Evolutionary conservation across 2,329 filamentous ascomycete species (phyloP).

Genomic region (Plectosphaerella plurivora): DNA sequence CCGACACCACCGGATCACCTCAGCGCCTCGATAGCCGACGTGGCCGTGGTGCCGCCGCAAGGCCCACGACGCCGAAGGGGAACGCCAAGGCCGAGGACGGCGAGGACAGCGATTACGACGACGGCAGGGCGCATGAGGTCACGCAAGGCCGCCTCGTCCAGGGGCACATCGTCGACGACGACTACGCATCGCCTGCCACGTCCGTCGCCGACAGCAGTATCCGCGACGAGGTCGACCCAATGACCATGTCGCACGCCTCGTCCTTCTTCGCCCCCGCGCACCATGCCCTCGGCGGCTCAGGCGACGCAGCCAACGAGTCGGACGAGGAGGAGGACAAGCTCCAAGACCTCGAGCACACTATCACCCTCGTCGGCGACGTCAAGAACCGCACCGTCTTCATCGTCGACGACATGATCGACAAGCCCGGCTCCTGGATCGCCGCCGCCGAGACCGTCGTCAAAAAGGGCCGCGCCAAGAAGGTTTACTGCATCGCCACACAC

Average conservation of each 20-base stretch:
- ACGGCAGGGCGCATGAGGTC: constrained; percentile 81
- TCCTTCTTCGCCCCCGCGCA: constrained; percentile 69
- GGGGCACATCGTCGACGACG: constrained; percentile 92
- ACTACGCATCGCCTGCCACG: constrained; percentile 74
- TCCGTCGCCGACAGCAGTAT: constrained; percentile 65
- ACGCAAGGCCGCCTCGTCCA: constrained; percentile 88
- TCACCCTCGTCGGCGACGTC: constrained; percentile 95
- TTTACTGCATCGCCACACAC: constrained; percentile 97
- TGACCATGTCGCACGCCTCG: constrained; percentile 75
- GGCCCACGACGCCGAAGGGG: constrained; percentile 8
- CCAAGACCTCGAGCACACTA: constrained; percentile 84
- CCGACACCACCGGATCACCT: constrained; percentile 10
- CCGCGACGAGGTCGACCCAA: constrained; percentile 67
- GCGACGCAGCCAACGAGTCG: constrained; percentile 75
- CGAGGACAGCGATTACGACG: constrained; percentile 58
- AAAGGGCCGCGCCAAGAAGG: constrained; percentile 82
- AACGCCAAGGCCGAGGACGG: constrained; percentile 19
- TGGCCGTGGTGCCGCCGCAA: constrained; percentile 10
- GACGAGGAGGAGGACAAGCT: constrained; percentile 94
- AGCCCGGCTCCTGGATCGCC: constrained; percentile 93
- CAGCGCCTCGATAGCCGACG: constrained; percentile 1
- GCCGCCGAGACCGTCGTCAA: constrained; percentile 96
- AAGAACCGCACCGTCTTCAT: constrained; percentile 85
- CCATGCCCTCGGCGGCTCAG: constrained; percentile 75
- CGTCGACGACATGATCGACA: constrained; percentile 99